Evolutionary conservation across 345 rosid genomes (phyloP).

Genomic region (Eucalyptus polyanthemos): DNA sequence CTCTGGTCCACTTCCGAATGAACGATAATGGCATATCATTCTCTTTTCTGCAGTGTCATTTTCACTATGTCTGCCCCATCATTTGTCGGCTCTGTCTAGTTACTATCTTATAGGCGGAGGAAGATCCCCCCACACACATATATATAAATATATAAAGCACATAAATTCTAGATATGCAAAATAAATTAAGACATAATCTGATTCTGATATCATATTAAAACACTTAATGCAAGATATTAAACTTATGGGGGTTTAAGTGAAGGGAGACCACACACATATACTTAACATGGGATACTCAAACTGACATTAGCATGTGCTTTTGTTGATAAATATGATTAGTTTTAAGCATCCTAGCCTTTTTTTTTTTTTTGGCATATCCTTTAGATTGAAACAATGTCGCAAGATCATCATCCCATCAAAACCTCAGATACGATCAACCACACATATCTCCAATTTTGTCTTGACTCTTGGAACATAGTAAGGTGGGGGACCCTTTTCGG

Average conservation of each 20-base stretch:
- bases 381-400: not conserved
- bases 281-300: not conserved
- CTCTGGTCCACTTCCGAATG: not conserved
- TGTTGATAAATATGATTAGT: not conserved
- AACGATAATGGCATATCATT: not conserved
- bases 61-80: not conserved
- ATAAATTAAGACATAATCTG: not conserved
- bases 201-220: not conserved
- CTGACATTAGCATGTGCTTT: not conserved
- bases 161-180: not conserved
- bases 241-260: not conserved
- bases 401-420: not conserved
- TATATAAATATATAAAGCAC: not conserved
- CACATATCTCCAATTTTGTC: not conserved
- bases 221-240: not conserved
- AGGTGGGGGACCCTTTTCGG: not conserved
- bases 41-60: not conserved
- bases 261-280: not conserved
- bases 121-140: not conserved
- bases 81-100: not conserved
- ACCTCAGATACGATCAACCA: not conserved
- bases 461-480: not conserved
- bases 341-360: not conserved
- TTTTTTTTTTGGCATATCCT: not conserved
- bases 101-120: not conserved